These are phyloP conservation scores for Penicillium simplicissimum DNA, from an alignment of 495 filamentous ascomycete genomes.

Conservation along the genomic window DNA sequence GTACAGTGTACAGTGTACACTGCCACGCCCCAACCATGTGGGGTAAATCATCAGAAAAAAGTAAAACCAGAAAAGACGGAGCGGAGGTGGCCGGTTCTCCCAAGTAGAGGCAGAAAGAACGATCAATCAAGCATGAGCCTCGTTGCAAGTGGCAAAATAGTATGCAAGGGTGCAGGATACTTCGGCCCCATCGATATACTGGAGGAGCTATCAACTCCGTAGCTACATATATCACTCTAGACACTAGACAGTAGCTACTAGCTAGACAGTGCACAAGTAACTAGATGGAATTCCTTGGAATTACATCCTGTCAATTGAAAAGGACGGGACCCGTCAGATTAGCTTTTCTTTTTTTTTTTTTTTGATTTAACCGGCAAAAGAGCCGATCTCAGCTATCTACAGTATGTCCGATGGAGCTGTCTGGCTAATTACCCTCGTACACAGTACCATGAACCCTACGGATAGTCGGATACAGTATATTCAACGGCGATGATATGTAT, in stretches of 20 bases:
- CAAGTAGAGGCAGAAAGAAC: not conserved
- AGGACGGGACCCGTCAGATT: not conserved
- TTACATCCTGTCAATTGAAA: not conserved
- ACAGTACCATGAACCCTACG: not conserved
- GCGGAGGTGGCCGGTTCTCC: constrained; percentile 2
- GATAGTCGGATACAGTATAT: too few relatives aligned
- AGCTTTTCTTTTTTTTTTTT: not conserved
- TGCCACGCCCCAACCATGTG: not conserved
- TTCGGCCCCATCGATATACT: not conserved
- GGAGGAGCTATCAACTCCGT: not conserved
- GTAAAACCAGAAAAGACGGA: not conserved
- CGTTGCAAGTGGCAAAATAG: not conserved
- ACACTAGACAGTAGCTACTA: not conserved
- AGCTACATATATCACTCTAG: not conserved
- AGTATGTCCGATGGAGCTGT: not conserved
- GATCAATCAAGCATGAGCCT: not conserved
- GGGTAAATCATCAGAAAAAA: not conserved
- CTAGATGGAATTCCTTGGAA: too few relatives aligned
- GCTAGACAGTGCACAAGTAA: not conserved
- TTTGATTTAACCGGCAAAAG: not conserved
- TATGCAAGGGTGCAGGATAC: not conserved
- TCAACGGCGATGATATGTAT: too few relatives aligned
- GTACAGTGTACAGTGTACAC: not conserved
- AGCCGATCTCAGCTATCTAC: not conserved
- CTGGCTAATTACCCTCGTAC: not conserved